These are phyloP conservation scores for Sambucus nigra DNA, from an alignment of 129 eudicot species.

Conservation along the genomic window DNA sequence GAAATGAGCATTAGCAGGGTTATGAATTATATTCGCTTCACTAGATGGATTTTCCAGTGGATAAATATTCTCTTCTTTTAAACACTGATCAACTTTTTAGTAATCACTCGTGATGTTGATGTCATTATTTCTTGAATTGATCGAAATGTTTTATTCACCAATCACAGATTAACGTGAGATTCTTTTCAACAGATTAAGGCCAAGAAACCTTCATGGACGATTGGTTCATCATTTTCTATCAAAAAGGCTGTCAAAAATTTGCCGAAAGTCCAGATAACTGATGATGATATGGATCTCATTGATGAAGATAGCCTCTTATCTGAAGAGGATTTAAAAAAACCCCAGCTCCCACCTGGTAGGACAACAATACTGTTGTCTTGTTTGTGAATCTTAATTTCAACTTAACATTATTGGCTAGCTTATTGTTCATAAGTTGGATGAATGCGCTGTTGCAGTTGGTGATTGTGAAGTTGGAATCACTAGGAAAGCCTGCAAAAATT, in stretches of 20 bases:
- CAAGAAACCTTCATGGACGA: conserved; percentile 70
- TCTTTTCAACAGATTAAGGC: conserved; percentile 39
- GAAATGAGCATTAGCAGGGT: too few relatives aligned
- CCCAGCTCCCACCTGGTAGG: conserved; percentile 73
- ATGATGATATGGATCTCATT: conserved; percentile 78
- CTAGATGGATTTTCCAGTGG: background rate
- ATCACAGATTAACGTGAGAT: background rate
- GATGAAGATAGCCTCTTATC: conserved; percentile 92
- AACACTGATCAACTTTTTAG: too few relatives aligned
- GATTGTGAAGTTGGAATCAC: conserved; percentile 92
- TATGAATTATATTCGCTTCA: too few relatives aligned
- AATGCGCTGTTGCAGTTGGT: conserved; percentile 28
- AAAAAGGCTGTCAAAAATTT: conserved; percentile 48
- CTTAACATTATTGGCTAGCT: background rate
- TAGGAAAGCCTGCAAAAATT: conserved; percentile 85
- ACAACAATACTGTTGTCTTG: too few relatives aligned
- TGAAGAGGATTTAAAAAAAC: conserved; percentile 91
- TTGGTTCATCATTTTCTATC: conserved; percentile 70
- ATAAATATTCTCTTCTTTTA: too few relatives aligned
- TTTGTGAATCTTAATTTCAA: background rate
- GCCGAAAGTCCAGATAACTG: conserved; percentile 61
- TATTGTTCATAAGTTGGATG: background rate
- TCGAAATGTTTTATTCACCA: background rate
- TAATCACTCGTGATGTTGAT: background rate
- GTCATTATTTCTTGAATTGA: background rate